Evolutionary conservation across 768 basidiomycete genomes (phyloP).

Genomic region (Serendipita indica): DNA sequence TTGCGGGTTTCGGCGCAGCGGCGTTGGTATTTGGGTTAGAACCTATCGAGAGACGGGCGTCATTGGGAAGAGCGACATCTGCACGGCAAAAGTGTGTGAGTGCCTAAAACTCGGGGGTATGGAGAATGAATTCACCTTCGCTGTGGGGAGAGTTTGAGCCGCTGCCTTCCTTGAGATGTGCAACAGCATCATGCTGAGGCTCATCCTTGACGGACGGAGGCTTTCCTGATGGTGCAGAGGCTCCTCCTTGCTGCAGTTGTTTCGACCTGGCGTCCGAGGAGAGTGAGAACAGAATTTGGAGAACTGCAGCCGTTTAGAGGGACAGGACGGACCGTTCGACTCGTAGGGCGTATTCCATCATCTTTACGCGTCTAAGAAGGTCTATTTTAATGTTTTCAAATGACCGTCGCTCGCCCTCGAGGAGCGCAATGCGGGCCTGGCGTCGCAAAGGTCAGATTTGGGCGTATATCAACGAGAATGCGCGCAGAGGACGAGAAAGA

Average conservation of each 20-base stretch:
- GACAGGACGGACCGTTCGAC: constrained; percentile 71
- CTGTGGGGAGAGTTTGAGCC: constrained; percentile 73
- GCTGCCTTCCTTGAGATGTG: constrained; percentile 48
- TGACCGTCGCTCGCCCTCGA: constrained; percentile 92
- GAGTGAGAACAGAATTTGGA: constrained; percentile 12
- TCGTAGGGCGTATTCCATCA: constrained; percentile 94
- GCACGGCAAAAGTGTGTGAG: too few relatives aligned
- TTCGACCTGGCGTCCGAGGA: constrained; percentile 42
- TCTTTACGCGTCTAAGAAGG: constrained; percentile 91
- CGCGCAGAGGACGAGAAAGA: constrained; percentile 20
- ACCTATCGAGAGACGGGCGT: constrained; percentile 33
- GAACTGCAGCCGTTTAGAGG: neutral
- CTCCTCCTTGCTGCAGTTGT: constrained; percentile 49
- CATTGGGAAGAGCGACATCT: constrained; percentile 64
- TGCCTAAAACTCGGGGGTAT: too few relatives aligned
- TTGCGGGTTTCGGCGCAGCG: constrained; percentile 41
- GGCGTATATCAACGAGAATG: constrained; percentile 11
- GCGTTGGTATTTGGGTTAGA: constrained; percentile 42
- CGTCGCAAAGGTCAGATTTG: constrained; percentile 10
- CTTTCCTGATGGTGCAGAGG: constrained; percentile 51
- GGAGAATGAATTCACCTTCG: constrained; percentile 38
- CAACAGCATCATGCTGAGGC: constrained; percentile 34
- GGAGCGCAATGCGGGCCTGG: constrained; percentile 88
- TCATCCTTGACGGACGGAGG: constrained; percentile 57
- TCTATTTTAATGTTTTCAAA: constrained; percentile 96